Evolutionary conservation across 768 basidiomycete species (phyloP).

Genomic region (Boletellus ananas): DNA sequence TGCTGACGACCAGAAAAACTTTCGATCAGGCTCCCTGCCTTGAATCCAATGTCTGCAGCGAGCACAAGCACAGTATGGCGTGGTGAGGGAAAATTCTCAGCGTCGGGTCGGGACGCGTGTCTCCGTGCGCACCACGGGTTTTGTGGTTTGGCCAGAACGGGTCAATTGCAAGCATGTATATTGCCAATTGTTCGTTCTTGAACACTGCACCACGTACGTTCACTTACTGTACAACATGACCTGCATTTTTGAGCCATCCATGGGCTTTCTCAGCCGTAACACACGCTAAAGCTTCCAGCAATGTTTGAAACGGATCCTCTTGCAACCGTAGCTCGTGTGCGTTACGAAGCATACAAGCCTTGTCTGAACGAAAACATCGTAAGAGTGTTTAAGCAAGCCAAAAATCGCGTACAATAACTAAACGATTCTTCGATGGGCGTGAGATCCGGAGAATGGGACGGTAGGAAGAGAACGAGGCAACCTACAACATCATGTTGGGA

Average conservation of each 20-base stretch:
- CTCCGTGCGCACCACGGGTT: too few relatives aligned
- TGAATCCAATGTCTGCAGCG: too few relatives aligned
- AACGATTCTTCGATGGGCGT: slow-evolving; percentile 1
- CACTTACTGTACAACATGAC: background rate
- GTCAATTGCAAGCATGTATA: too few relatives aligned
- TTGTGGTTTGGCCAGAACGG: too few relatives aligned
- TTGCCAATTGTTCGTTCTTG: too few relatives aligned
- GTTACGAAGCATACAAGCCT: background rate
- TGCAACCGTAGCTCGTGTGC: background rate
- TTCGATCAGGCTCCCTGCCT: too few relatives aligned
- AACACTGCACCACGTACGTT: too few relatives aligned
- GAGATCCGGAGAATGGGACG: background rate
- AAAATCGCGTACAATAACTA: background rate
- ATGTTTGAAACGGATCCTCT: slow-evolving; percentile 1
- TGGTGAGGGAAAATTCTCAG: too few relatives aligned
- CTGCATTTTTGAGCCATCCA: slow-evolving; percentile 5
- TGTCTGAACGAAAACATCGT: background rate
- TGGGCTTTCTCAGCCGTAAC: slow-evolving; percentile 3
- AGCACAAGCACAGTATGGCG: too few relatives aligned
- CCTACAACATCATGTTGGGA: background rate
- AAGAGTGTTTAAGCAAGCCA: background rate
- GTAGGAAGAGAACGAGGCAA: background rate
- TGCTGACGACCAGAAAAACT: too few relatives aligned
- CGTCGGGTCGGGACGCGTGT: too few relatives aligned
- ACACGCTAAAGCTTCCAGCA: background rate